A percentile compares a stretch with the other conserved stretches of the same genome.
phyloP scores from a whole-genome alignment of 2,329 filamentous ascomycete species.

The Ophiostoma sp. region DNA sequence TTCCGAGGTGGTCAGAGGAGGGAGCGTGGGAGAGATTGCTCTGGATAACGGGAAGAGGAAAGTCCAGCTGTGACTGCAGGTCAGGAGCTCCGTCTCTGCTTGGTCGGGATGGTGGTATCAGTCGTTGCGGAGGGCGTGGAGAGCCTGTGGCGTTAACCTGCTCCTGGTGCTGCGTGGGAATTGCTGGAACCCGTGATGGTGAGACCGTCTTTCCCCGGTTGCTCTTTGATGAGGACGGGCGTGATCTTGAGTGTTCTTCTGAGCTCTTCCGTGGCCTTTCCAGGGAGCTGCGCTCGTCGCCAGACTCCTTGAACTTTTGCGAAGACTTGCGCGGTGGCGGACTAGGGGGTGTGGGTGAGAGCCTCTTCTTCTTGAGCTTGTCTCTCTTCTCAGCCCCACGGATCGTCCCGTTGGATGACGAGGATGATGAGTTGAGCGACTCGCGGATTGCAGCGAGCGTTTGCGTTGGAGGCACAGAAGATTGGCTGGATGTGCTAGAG shows the following conservation, averaged over 20 bases:
- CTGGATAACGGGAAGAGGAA: conserved; percentile 52
- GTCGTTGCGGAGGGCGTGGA: conserved; percentile 28
- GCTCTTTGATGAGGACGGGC: conserved; percentile 8
- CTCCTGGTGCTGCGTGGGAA: not conserved
- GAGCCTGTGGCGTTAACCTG: conserved; percentile 22
- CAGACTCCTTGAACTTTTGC: conserved; percentile 44
- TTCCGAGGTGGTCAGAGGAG: conserved; percentile 46
- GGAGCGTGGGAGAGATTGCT: conserved; percentile 53
- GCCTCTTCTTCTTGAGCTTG: conserved; percentile 38
- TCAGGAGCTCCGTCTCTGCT: conserved; percentile 63
- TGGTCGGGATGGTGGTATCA: conserved; percentile 52
- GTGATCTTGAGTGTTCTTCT: not conserved
- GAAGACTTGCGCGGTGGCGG: conserved; percentile 59
- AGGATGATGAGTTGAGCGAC: conserved; percentile 66
- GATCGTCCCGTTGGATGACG: conserved; percentile 55
- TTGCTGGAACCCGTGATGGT: conserved; percentile 17
- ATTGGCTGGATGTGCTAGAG: conserved; percentile 37
- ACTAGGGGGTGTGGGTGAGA: conserved; percentile 50
- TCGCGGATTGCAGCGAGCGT: conserved; percentile 63
- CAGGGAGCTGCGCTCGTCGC: conserved; percentile 36
- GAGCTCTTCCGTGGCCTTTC: conserved; percentile 31
- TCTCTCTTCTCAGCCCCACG: conserved; percentile 45
- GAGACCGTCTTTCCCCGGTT: conserved; percentile 26
- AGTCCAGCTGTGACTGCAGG: conserved; percentile 48
- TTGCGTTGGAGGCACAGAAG: conserved; percentile 48